Evolutionary conservation across 129 eudicot species (phyloP), one percentile per base, ranked within the genome.

Genomic region (Escallonia rubra): DNA sequence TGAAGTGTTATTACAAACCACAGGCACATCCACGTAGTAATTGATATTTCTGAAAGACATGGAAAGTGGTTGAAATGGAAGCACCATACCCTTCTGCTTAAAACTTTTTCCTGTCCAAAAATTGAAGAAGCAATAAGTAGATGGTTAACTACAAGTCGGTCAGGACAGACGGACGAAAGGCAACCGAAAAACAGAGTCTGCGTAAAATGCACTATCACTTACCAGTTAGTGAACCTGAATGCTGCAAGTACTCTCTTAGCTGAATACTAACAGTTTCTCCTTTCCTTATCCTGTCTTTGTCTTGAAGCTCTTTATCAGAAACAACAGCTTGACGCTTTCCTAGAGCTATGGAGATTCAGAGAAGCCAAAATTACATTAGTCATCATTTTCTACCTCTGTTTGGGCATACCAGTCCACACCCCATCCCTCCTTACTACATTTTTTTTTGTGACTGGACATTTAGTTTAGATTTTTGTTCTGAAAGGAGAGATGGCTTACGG

Each of bases 61-160:
- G 41, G 98, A 82, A 58, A 89, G 98, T 80, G 95, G 95, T 76
- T 93, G 95, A 79, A 93, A 89, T 42, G 98, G 98, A 65, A 93
- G 85, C 79, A 89, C 98, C 96, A 93, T 86, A 83, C 98, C 98
- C 77, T 85, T 80, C 52, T 80, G 84, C 55, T 80, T 79, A 41
- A 86, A 78, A 69, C 82, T 90, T 81, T 82, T 86, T 62, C 89
- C 99, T 93, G 83, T 8, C 43, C 66, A 81, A 57, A 15, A 44
- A 70, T 12, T 10, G 14, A 57, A 61, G 40, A 16, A 38, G 59
- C 71, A 43, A 59, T 5, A 23, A 51, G 44, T 65, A 15, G 58
- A 44, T 47, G 61, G 15, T 57, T 23, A 23, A 23, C 34, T 23
- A 23, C 34, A 23, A 23, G 34, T 23, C 34, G 34, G 1, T 23